Evolutionary conservation across 2,329 filamentous ascomycete species (phyloP).

Genomic region (Fusarium praegraminearum): DNA sequence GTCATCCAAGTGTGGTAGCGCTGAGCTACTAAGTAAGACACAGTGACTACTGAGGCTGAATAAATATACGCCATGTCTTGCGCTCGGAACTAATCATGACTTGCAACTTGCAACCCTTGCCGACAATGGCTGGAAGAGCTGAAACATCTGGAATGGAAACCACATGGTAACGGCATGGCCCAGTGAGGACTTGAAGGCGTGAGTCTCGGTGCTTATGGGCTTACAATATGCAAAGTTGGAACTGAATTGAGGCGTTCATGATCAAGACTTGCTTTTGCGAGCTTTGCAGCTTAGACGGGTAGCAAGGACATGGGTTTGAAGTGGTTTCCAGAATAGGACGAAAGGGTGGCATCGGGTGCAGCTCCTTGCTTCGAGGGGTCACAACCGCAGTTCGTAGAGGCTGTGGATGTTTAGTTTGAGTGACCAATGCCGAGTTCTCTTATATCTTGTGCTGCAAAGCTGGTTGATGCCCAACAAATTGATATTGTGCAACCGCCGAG

Average conservation of each 20-base stretch:
- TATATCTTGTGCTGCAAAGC: constrained; percentile 16
- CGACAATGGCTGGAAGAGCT: neutral
- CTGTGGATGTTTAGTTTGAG: neutral
- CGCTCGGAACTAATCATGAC: constrained; percentile 1
- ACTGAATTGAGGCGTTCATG: constrained; percentile 9
- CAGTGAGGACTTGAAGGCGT: neutral
- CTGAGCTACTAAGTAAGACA: constrained; percentile 8
- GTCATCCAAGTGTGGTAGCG: neutral
- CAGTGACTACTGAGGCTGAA: neutral
- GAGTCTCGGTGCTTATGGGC: neutral
- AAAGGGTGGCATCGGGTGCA: constrained; percentile 25
- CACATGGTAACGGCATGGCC: constrained; percentile 21
- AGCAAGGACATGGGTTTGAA: constrained; percentile 46
- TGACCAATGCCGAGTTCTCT: constrained; percentile 1
- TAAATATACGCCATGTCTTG: constrained; percentile 7
- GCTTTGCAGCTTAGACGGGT: constrained; percentile 26
- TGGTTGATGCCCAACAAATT: constrained; percentile 4
- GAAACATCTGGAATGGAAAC: neutral
- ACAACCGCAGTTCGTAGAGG: neutral
- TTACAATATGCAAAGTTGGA: constrained; percentile 2
- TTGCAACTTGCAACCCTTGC: constrained; percentile 8
- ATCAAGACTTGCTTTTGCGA: constrained; percentile 25
- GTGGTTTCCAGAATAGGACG: constrained; percentile 24
- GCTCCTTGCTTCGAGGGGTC: constrained; percentile 28
- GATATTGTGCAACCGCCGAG: constrained; percentile 14